phyloP scores from a whole-genome alignment of 2,329 filamentous ascomycete species.

The Aquanectria penicillioides region DNA sequence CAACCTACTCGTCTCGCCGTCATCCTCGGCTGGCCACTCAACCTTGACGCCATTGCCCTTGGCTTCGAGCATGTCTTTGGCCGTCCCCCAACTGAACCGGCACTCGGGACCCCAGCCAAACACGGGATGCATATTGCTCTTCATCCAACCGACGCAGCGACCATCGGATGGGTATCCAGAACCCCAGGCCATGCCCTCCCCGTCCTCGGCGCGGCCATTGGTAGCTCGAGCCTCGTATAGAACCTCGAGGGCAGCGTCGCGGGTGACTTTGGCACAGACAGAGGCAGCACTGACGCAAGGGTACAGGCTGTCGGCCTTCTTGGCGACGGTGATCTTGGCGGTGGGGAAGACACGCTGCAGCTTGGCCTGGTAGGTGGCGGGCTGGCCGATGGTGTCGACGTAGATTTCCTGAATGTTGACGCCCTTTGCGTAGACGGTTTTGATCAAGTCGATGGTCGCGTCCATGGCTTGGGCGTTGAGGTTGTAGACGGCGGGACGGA shows the following conservation, averaged over 20 bases:
- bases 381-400: conserved; percentile 92
- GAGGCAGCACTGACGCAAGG: conserved; percentile 93
- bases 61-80: conserved; percentile 90
- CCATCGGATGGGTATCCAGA: conserved; percentile 93
- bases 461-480: conserved; percentile 97
- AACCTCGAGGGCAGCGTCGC: conserved; percentile 87
- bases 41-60: conserved; percentile 75
- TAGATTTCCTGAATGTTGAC: conserved; percentile 91
- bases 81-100: conserved; percentile 94
- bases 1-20: conserved; percentile 73
- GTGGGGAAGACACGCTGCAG: conserved; percentile 87
- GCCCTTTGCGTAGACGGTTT: conserved; percentile 77
- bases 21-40: conserved; percentile 84
- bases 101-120: conserved; percentile 97
- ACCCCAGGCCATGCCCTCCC: conserved; percentile 73
- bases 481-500: conserved; percentile 79
- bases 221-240: conserved; percentile 66
- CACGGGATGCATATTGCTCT: conserved; percentile 86
- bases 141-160: conserved; percentile 83
- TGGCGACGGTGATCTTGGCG: conserved; percentile 78
- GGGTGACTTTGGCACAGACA: conserved; percentile 94
- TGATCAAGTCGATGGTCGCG: conserved; percentile 85
- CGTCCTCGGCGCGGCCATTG: conserved; percentile 41
- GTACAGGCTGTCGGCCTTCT: conserved; percentile 93
- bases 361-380: conserved; percentile 83